Evolutionary conservation across 139 green algal genomes (phyloP).

Genomic region (Nannochloris sp.): DNA sequence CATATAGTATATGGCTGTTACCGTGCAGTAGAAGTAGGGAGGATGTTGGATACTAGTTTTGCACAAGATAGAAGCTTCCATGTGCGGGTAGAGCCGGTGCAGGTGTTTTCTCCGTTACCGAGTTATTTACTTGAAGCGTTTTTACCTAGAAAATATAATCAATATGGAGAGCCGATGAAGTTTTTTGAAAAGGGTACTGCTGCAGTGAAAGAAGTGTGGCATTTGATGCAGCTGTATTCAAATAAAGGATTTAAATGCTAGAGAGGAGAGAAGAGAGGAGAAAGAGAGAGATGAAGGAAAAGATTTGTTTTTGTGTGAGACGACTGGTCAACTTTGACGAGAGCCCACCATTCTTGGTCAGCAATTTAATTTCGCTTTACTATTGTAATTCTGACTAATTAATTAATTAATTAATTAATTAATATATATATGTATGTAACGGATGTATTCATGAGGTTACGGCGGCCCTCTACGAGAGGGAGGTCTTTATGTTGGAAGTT

Average conservation of each 20-base stretch:
- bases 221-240: not conserved
- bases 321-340: too few relatives aligned
- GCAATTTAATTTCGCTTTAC: not conserved
- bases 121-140: not conserved
- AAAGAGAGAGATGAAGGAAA: not conserved
- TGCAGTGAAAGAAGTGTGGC: not conserved
- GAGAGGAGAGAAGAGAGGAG: not conserved
- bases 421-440: too few relatives aligned
- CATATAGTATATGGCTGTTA: not conserved
- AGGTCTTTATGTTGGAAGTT: not conserved
- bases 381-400: not conserved
- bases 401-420: not conserved
- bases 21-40: not conserved
- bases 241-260: not conserved
- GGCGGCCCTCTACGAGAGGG: too few relatives aligned
- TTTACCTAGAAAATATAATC: not conserved
- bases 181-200: not conserved
- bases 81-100: not conserved
- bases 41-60: not conserved
- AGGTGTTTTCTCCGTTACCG: not conserved
- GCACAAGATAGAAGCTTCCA: not conserved
- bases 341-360: too few relatives aligned
- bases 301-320: too few relatives aligned
- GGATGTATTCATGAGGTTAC: too few relatives aligned
- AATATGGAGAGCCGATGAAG: not conserved